phyloP scores from a whole-genome alignment of 2,329 filamentous ascomycete genomes.

The Sporothrix phasma region DNA sequence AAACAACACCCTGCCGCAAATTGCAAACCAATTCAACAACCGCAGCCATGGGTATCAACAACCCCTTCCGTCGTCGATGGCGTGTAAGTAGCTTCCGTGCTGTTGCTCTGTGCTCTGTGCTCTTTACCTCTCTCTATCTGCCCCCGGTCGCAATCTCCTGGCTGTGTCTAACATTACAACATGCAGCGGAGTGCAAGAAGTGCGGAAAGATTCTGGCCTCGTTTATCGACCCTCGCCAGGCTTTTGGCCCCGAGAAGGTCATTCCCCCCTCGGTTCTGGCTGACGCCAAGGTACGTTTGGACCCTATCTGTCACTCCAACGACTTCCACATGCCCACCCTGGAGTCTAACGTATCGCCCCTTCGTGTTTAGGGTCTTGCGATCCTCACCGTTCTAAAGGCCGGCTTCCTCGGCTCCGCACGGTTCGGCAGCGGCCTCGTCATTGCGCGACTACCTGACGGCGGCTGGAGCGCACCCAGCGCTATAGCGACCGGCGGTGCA shows the following conservation, averaged over 20 bases:
- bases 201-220: conserved; percentile 90
- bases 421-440: conserved; percentile 73
- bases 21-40: background rate
- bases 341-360: background rate
- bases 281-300: conserved; percentile 65
- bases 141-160: background rate
- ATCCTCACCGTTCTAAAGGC: conserved; percentile 81
- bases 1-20: background rate
- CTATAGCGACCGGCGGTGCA: conserved; percentile 70
- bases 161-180: background rate
- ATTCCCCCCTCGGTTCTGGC: conserved; percentile 85
- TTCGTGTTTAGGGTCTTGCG: conserved; percentile 53
- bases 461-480: conserved; percentile 70
- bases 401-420: conserved; percentile 72
- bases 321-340: background rate
- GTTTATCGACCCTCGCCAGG: conserved; percentile 86
- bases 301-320: background rate
- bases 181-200: conserved; percentile 88
- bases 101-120: too few species aligned
- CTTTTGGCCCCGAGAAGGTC: conserved; percentile 93
- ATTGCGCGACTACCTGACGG: conserved; percentile 70
- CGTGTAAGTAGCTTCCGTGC: conserved; percentile 45
- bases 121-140: background rate
- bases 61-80: conserved; percentile 58
- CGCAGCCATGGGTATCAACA: conserved; percentile 50